Evolutionary conservation across 2,329 filamentous ascomycete species (phyloP), one percentile per base, ranked within the genome.

Genomic region (Penicillium hordei): DNA sequence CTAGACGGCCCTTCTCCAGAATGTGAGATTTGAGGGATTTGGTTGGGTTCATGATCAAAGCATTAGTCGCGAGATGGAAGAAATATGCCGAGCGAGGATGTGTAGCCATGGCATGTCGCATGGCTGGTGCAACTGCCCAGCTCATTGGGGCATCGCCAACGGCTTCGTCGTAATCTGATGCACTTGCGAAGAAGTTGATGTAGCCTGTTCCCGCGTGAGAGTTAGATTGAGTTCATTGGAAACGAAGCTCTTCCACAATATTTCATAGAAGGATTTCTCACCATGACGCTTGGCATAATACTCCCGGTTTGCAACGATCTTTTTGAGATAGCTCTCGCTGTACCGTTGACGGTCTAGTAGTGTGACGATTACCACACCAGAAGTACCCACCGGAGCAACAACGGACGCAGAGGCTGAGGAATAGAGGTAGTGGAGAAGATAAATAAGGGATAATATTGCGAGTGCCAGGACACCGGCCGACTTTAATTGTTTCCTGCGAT

Each of bases 281-380:
- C 93, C 93, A 78, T 97, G 92, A 71, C 85, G 88, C 63, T 85
- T 83, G 8, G 93, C 94, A 76, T 97, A 99, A 61, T 89, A 83
- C 69, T 89, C 82, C 67, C 94, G 82, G 75, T 99, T 99, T 66
- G 90, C 85, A 72, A 86, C 88, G 61, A 99, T 85, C 67, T 86
- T 86, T 57, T 88, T 81, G 55, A 89, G 80, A 76, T 93, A 95
- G 42, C 80, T 81, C 34, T 84, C 78, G 69, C 85, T 86, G 66
- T 88, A 85, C 39, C 76, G 79, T 51, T 81, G 79, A 58, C 86
- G 82, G 72, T 97, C 90, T 55, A 97, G 76, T 9, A 93, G 86
- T 2, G 94, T 97, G 60, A 99, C 90, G 50, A 99, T 80, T 33
- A 97, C 92, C 21, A 86, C 81, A 29, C 79, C 75, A 36, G 86